A percentile compares a stretch with the other conserved stretches of the same genome.
Conservation (phyloP, 768 basidiomycete genomes). For the Mycena rosella region DNA sequence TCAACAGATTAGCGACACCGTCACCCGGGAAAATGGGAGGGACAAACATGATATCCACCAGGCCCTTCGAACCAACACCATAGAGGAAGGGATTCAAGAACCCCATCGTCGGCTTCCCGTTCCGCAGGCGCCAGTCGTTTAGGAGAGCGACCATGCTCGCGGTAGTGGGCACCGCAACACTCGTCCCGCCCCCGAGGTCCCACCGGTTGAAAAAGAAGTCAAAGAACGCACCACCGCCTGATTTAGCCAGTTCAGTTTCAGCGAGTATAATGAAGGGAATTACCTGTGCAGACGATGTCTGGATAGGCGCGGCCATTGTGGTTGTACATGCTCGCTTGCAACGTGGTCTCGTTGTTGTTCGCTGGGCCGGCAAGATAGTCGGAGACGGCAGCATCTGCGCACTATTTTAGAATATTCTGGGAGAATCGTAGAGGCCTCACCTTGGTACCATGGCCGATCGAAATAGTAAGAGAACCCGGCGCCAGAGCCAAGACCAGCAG, state of each 20-base stretch:
- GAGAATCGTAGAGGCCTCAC: constrained; percentile 23
- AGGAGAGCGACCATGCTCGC: constrained; percentile 56
- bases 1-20: not conserved
- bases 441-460: constrained; percentile 50
- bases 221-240: constrained; percentile 44
- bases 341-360: constrained; percentile 40
- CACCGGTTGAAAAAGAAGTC: constrained; percentile 47
- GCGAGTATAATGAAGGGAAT: not conserved
- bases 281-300: constrained; percentile 48
- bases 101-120: constrained; percentile 49
- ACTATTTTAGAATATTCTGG: not conserved
- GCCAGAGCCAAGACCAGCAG: constrained; percentile 40
- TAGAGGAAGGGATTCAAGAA: constrained; percentile 58
- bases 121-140: constrained; percentile 55
- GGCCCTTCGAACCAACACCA: constrained; percentile 38
- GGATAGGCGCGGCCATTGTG: constrained; percentile 52
- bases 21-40: constrained; percentile 45
- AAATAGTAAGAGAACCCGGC: constrained; percentile 60
- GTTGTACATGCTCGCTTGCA: constrained; percentile 45
- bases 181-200: constrained; percentile 51
- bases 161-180: constrained; percentile 51
- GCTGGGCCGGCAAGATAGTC: constrained; percentile 36
- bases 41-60: constrained; percentile 55
- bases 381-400: constrained; percentile 34
- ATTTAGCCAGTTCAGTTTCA: not conserved